Evolutionary conservation across 495 filamentous ascomycete genomes (phyloP), one percentile per base, ranked within the genome.

Genomic region (Tuber microsphaerosporum): DNA sequence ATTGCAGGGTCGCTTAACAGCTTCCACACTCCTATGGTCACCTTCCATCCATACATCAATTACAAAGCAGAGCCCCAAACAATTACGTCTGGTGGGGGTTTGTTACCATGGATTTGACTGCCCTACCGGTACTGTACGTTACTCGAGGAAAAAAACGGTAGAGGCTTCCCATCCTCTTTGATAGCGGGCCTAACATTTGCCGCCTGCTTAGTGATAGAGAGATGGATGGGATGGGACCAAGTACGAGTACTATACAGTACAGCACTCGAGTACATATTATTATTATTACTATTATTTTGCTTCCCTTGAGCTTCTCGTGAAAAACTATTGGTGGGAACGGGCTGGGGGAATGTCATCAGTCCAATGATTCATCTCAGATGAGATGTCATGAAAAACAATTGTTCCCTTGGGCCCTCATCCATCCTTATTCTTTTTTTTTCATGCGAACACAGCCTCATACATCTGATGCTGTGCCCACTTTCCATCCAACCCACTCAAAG

Each of bases 1-100:
- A 65, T 65, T 65, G 56, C 56, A 65, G 56, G 56, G n/a, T 65
- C 56, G 56, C 56, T 65, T 65, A 31, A 2, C n/a, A 65, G 56
- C 56, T 65, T 12, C 17, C 56, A 26, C 56, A 16, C 12, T 65
- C 56, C 56, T 26, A 65, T 31, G 9, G 12, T 17, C 56, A 31
- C 56, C 56, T 31, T 22, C 56, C 14, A 65, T 65, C 56, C 56
- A 65, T 12, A 31, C 56, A 65, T 14, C 12, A 65, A 14, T 7
- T 16, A 16, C n/a, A 65, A 31, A 16, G 56, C 26, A 31, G 56
- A 65, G 56, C 56, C 56, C 5, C 56, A 65, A 31, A 26, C 2
- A 65, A 65, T 65, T 31, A 65, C n/a, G 56, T 65, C 56, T 31
- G 56, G 56, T 65, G 56, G 31, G 56, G 56, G 56, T 31, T 65